Evolutionary conservation across 2,329 filamentous ascomycete genomes (phyloP).

Genomic region (Calonectria pseudoreteaudii): DNA sequence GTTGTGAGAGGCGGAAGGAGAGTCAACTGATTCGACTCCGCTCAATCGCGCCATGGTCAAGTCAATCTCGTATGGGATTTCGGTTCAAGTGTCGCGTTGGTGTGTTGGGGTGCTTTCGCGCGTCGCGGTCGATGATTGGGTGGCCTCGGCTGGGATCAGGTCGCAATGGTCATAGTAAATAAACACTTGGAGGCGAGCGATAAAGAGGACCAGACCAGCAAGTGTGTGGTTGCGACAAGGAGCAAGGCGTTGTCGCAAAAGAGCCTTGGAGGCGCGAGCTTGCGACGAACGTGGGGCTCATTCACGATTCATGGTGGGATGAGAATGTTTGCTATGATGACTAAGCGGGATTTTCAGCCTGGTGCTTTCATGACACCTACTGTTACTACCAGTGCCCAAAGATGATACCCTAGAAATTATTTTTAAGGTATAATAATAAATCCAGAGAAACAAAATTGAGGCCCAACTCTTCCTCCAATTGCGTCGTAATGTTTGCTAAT

Average conservation of each 20-base stretch:
- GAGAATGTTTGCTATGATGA: neutral
- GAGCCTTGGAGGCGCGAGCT: neutral
- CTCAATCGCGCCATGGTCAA: constrained; percentile 38
- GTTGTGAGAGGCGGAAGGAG: constrained; percentile 23
- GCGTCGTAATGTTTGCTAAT: neutral
- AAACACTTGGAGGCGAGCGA: neutral
- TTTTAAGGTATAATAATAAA: neutral
- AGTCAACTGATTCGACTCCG: constrained; percentile 30
- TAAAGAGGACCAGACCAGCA: neutral
- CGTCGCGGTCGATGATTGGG: neutral
- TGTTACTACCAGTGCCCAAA: neutral
- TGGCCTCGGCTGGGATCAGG: too few relatives aligned
- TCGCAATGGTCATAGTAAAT: too few relatives aligned
- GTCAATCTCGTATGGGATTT: neutral
- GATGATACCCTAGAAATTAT: neutral
- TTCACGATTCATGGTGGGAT: neutral
- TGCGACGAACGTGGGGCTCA: constrained; percentile 1
- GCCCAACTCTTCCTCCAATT: neutral
- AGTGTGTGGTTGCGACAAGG: neutral
- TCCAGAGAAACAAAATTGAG: neutral
- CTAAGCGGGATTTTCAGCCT: neutral
- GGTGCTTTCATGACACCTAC: neutral
- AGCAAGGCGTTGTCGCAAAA: neutral
- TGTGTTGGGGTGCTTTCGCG: neutral
- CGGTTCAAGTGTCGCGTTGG: neutral